A percentile compares a stretch with the other conserved stretches of the same genome.
Evolutionary conservation across 2,329 filamentous ascomycete species (phyloP).

Genomic region (Colletotrichum sp.): DNA sequence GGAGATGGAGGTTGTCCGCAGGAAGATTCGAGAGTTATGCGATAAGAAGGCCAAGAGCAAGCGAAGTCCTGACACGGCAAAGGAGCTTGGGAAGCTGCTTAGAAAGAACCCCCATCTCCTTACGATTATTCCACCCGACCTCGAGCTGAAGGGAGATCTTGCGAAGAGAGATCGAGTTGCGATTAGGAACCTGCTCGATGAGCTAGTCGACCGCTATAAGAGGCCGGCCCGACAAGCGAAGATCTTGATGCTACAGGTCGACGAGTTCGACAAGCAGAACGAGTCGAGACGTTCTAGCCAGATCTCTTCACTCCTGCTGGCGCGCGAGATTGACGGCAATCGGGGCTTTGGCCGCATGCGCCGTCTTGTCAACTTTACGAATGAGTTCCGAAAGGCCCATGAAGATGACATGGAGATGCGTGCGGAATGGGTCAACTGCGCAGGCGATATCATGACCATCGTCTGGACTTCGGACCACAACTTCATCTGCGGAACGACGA

Average conservation of each 20-base stretch:
- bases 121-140: constrained; percentile 1
- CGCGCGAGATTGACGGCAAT: constrained; percentile 54
- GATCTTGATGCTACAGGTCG: constrained; percentile 34
- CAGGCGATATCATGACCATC: constrained; percentile 65
- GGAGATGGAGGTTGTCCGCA: constrained; percentile 35
- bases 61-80: not conserved
- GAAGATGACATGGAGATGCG: constrained; percentile 59
- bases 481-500: constrained; percentile 67
- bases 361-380: constrained; percentile 47
- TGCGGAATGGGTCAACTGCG: constrained; percentile 64
- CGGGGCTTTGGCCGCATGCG: constrained; percentile 45
- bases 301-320: constrained; percentile 48
- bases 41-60: not conserved
- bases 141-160: constrained; percentile 21
- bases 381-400: constrained; percentile 45
- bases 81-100: constrained; percentile 24
- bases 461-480: constrained; percentile 59
- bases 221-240: constrained; percentile 25
- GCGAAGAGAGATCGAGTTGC: constrained; percentile 33
- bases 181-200: constrained; percentile 40
- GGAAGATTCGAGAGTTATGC: constrained; percentile 6
- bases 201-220: constrained; percentile 39
- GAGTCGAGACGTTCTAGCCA: constrained; percentile 31
- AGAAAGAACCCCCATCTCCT: constrained; percentile 7
- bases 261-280: constrained; percentile 30